These are phyloP conservation scores for Pseudopyrenochaeta lycopersici DNA, from an alignment of 2,329 filamentous ascomycete genomes.

Conservation along the genomic window DNA sequence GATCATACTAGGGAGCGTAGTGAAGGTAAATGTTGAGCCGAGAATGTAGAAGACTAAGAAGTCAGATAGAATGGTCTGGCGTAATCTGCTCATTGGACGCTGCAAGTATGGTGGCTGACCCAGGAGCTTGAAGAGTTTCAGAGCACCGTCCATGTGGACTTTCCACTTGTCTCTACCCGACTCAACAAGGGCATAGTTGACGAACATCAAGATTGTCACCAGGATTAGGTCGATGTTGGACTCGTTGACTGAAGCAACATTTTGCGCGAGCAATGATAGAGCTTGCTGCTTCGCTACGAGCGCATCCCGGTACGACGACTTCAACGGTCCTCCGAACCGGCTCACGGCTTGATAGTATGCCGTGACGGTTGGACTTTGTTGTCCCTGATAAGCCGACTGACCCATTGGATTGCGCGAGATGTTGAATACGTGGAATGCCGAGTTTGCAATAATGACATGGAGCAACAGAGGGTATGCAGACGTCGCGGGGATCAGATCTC, in stretches of 20 bases:
- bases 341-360: slow-evolving; percentile 48
- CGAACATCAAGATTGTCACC: slow-evolving; percentile 59
- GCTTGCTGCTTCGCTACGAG: slow-evolving; percentile 60
- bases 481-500: slow-evolving; percentile 58
- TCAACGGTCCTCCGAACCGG: slow-evolving; percentile 48
- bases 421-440: slow-evolving; percentile 58
- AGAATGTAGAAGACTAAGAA: slow-evolving; percentile 48
- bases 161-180: slow-evolving; percentile 62
- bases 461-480: slow-evolving; percentile 56
- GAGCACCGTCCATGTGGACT: slow-evolving; percentile 61
- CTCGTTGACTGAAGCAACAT: slow-evolving; percentile 36
- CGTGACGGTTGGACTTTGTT: slow-evolving; percentile 43
- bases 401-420: slow-evolving; percentile 46
- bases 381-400: slow-evolving; percentile 43
- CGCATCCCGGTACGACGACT: slow-evolving; percentile 45
- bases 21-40: slow-evolving; percentile 44
- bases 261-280: slow-evolving; percentile 53
- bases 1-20: slow-evolving; percentile 35
- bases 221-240: slow-evolving; percentile 54
- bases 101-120: slow-evolving; percentile 39
- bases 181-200: slow-evolving; percentile 60
- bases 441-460: slow-evolving; percentile 58
- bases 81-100: slow-evolving; percentile 42
- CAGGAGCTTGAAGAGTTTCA: slow-evolving; percentile 55
- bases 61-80: slow-evolving; percentile 46